Evolutionary conservation across 352 stramenopile genomes (phyloP), one percentile per base, ranked within the genome.

Genomic region (Pythium guiyangense): DNA sequence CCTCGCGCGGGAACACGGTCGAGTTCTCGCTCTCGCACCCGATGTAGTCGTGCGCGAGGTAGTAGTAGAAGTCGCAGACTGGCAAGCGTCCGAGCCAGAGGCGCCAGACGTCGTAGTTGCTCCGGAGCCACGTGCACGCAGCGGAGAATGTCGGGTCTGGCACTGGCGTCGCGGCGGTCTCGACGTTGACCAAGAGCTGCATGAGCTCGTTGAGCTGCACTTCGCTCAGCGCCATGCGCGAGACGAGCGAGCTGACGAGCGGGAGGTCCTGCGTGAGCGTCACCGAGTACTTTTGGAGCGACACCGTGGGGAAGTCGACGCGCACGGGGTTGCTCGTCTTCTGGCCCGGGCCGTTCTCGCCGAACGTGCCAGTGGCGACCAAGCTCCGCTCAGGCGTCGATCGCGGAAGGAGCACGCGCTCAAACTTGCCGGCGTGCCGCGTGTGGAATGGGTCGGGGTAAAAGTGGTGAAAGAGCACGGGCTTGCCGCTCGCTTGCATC

Each of bases 401-500:
- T 18, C 57, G 64, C 5, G 77, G 77, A 5, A 84, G 58, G 2
- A 65, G 58, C 12, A 86, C 59, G 15, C 73, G 67, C 46, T 77
- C 61, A 14, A 84, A 62, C 15, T 63, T 18, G 8, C 57, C 64
- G 10, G 17, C 6, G 22, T 77, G 49, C 15, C 56, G 47, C 14
- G 69, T 56, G 40, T 79, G 70, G 29, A 86, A 71, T 9, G 67
- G 49, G 29, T 84, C 69, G 5, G 76, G 73, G 42, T 86, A 71
- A 46, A 71, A 84, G 49, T 79, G 63, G 49, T 82, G 82, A 49
- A 84, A 86, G 8, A 66, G 54, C 14, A 86, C 61, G 2, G 71
- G 58, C 14, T 44, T 59, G 6, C 70, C 56, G 4, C 50, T 72
- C 14, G 49, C 46, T 17, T 80, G 40, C 5, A 59, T 58, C 45